Base-by-base conservation (phyloP, 2,329 filamentous ascomycete species). In the Alternaria conjuncta region DNA sequence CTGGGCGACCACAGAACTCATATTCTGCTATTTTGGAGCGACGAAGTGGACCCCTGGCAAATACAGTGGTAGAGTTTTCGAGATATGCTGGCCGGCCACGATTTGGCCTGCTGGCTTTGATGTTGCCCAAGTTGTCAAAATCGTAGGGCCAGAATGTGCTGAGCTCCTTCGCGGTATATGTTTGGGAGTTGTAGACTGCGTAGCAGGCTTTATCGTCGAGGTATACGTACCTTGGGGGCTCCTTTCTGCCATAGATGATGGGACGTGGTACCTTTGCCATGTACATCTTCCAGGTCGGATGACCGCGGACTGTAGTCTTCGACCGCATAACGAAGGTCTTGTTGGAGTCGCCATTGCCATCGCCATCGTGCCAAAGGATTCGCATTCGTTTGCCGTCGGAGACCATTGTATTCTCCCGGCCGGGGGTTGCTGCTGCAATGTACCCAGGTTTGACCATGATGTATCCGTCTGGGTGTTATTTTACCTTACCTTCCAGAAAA, bases 221-320 rank as follows among this genome's bases (percentile, higher is more conserved):
- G 41, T 79, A 76, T n/a, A 80, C 76, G 49, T 78, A 78, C 18
- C 70, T 73, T 2, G 81, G 81, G 8, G 79, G 79, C 57, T 77
- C 70, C 13, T 71, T 70, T 8, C 58, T 65, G 11, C 70, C 70
- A 9, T 68, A 71, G 25, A 63, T 64, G 32, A 81, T 71, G 3
- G 67, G 61, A 11, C 72, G 69, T 4, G 61, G 32, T 2, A 78
- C 66, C 25, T 78, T 70, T 6, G 69, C 74, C 57, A 74, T 76
- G 65, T 79, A 82, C 8, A 83, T 50, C 32, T 80, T 81, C 79
- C 80, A 82, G 7, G 79, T 78, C 3, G 73, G 74, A 55, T 78
- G 75, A n/a, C 73, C 75, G n/a, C 49, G 55, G 12, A 72, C 13
- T 4, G 55, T 67, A 8, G 15, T 51, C 10, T 49, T 51, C 23